Base-by-base conservation (phyloP, 169 alveolate species). In the Eimeria praecox region DNA sequence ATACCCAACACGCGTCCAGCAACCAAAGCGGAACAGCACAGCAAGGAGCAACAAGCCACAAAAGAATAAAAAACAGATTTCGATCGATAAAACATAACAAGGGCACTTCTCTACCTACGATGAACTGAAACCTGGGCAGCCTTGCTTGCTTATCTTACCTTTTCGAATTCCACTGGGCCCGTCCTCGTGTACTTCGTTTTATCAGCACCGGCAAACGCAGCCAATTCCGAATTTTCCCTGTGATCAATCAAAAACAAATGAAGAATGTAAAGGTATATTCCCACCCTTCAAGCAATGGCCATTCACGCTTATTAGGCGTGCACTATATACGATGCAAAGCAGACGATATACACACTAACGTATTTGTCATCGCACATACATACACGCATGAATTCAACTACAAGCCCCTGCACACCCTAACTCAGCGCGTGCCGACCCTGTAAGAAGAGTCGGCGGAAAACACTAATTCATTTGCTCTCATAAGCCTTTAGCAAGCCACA, bases 121-220 rank as follows among this genome's bases (percentile, higher is more conserved):
- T 59, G 69, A 9, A 5, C 69, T 1, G n/a, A 4, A 4, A 16
- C n/a, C 69, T 59, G 27, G 27, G 22, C 12, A 52, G 62, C 69
- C n/a, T 22, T 59, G 56, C 56, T 49, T 49, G 5, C 12, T 49
- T 0, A 18, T 16, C 88, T 92, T 52, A 95, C 97, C 85, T 96
- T 96, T 56, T 96, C 97, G 95, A 98, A 98, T 95, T 98, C 98
- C 69, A 98, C 98, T 6, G 99, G 99, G n/a, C 98, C 97, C 22
- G 98, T 96, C 52, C 98, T 96, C 71, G 95, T 97, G 90, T 82
- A 75, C 44, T 87, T 95, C 49, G 88, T 85, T 42, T 90, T 66
- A 59, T 96, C 96, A 12, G 98, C 97, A 62, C 97, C 97, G 6
- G 98, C 98, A 52, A 97, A 97, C 27, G 98, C 92, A 33, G 98